phyloP scores from a whole-genome alignment of 192 early-diverging fungal species.

The Coemansia sp. region DNA sequence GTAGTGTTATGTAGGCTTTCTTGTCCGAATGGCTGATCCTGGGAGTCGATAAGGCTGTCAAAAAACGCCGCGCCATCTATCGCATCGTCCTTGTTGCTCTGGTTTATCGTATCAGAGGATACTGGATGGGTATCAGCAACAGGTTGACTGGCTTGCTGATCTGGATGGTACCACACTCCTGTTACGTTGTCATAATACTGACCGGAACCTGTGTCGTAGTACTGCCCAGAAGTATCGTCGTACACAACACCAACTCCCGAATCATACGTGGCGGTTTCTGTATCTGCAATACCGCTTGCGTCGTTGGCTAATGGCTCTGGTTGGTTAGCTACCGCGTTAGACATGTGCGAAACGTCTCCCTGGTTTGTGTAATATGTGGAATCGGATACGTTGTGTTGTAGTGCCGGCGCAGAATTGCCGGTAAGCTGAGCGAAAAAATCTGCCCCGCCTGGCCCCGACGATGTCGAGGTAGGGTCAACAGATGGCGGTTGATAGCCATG shows the following conservation, averaged over 20 bases:
- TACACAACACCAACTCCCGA: conserved; percentile 18
- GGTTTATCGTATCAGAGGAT: neutral
- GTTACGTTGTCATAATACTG: conserved; percentile 49
- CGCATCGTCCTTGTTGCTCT: neutral
- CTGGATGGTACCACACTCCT: conserved; percentile 47
- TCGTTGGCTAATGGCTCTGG: neutral
- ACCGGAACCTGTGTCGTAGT: conserved; percentile 50
- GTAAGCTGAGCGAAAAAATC: conserved; percentile 39
- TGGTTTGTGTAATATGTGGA: neutral
- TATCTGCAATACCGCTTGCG: neutral
- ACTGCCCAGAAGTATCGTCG: conserved; percentile 38
- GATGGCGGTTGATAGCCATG: conserved; percentile 12
- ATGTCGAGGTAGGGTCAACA: neutral
- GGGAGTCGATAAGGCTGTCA: conserved; percentile 23
- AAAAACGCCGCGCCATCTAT: conserved; percentile 48
- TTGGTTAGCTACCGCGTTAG: neutral
- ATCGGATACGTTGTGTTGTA: neutral
- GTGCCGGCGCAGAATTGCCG: neutral
- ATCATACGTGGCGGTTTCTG: neutral
- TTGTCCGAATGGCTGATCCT: neutral
- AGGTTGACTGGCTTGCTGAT: conserved; percentile 7
- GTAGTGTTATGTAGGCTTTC: neutral
- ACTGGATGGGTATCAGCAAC: neutral
- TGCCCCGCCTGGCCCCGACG: conserved; percentile 10
- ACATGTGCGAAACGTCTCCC: neutral